A percentile compares a stretch with the other conserved stretches of the same genome.
Evolutionary conservation across 2,329 filamentous ascomycete genomes (phyloP).

Genomic region (Aspergillus texensis): DNA sequence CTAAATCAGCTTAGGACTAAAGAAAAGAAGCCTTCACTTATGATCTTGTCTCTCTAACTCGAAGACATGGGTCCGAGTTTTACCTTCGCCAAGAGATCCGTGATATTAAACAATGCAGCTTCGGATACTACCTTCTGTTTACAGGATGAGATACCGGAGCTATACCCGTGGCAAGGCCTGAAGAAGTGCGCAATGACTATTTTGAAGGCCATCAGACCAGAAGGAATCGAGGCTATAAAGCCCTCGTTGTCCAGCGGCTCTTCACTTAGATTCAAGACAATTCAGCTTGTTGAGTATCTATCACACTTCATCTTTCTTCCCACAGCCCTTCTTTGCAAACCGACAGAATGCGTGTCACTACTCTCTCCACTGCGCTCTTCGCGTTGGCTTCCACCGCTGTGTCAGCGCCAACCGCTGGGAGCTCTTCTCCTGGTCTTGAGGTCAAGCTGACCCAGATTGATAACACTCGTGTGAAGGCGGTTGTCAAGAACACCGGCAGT

Average conservation of each 20-base stretch:
- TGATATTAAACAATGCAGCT: not conserved
- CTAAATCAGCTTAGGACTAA: not conserved
- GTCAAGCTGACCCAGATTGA: slow-evolving; percentile 34
- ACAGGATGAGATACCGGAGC: not conserved
- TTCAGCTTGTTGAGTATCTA: not conserved
- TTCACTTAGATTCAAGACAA: not conserved
- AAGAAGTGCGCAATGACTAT: not conserved
- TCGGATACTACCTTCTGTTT: slow-evolving; percentile 6
- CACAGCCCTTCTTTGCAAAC: not conserved
- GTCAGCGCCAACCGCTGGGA: slow-evolving; percentile 19
- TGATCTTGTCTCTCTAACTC: not conserved
- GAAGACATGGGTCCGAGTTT: not conserved
- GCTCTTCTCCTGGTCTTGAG: slow-evolving; percentile 24
- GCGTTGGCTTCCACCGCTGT: slow-evolving; percentile 22
- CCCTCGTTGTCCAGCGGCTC: not conserved
- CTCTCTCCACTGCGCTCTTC: slow-evolving; percentile 25
- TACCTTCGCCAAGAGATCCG: slow-evolving; percentile 1
- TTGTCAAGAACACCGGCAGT: slow-evolving; percentile 38
- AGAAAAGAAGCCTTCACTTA: not conserved
- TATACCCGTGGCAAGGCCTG: not conserved
- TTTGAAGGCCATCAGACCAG: not conserved
- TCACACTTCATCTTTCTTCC: slow-evolving; percentile 1
- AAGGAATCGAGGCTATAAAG: not conserved
- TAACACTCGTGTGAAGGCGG: slow-evolving; percentile 40
- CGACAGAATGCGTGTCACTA: slow-evolving; percentile 25